Evolutionary conservation across 257 asterid species (phyloP).

Genomic region (Cynanchum wilfordii): DNA sequence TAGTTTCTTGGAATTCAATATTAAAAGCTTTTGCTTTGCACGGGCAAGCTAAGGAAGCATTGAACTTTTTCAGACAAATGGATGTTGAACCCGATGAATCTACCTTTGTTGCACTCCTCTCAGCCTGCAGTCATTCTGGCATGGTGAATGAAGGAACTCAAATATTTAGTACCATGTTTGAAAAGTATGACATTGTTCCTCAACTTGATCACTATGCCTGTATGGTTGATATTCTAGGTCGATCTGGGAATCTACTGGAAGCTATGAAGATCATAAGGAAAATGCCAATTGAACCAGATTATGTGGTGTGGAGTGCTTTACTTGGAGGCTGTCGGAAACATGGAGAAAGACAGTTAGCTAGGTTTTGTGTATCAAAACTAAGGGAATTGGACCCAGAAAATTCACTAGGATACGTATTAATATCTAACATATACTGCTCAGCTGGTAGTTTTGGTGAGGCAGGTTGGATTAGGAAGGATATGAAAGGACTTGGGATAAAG

Average conservation of each 20-base stretch:
- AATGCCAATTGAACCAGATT: slow-evolving; percentile 73
- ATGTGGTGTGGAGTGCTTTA: slow-evolving; percentile 80
- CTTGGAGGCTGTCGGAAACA: slow-evolving; percentile 85
- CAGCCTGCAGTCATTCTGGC: slow-evolving; percentile 84
- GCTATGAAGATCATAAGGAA: slow-evolving; percentile 48
- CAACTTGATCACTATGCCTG: slow-evolving; percentile 86
- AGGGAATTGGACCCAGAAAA: slow-evolving; percentile 62
- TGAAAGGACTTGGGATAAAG: slow-evolving; percentile 47
- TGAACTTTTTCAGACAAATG: slow-evolving; percentile 46
- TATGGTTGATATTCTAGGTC: slow-evolving; percentile 64
- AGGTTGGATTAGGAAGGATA: slow-evolving; percentile 41
- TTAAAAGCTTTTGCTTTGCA: slow-evolving; percentile 78
- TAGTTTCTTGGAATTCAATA: slow-evolving; percentile 73
- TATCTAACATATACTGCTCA: slow-evolving; percentile 59
- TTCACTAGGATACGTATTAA: slow-evolving; percentile 64
- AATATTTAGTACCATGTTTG: slow-evolving; percentile 48
- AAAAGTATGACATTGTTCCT: slow-evolving; percentile 55
- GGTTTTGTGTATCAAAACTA: slow-evolving; percentile 49
- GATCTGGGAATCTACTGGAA: slow-evolving; percentile 60
- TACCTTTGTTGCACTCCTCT: slow-evolving; percentile 69
- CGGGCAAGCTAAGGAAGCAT: slow-evolving; percentile 57
- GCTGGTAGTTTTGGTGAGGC: slow-evolving; percentile 43
- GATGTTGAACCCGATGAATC: slow-evolving; percentile 55
- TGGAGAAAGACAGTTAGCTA: slow-evolving; percentile 52
- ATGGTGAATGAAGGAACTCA: slow-evolving; percentile 63